A percentile compares a stretch with the other conserved stretches of the same genome.
These are phyloP conservation scores for Psilocybe cubensis DNA, from an alignment of 768 basidiomycete genomes.

Conservation along the genomic window DNA sequence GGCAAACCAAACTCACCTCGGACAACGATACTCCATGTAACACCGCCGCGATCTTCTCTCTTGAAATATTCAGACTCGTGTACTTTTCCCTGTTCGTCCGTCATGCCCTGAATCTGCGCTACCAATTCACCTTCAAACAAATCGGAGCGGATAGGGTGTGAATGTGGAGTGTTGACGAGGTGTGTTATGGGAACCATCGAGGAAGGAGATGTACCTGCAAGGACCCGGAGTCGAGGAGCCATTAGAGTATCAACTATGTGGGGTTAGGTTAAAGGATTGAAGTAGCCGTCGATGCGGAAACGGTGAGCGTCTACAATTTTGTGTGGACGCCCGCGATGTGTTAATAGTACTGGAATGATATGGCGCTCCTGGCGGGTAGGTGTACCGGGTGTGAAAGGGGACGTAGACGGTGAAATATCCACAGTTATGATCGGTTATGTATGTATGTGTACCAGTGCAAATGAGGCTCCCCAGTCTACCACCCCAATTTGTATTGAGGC, in stretches of 20 bases:
- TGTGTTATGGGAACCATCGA: constrained; percentile 59
- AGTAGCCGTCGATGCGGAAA: too few species aligned
- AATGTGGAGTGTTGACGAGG: constrained; percentile 64
- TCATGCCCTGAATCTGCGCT: constrained; percentile 76
- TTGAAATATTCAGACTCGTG: constrained; percentile 71
- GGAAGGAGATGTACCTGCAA: constrained; percentile 68
- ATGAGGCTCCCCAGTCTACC: too few species aligned
- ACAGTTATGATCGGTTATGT: too few species aligned
- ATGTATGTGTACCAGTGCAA: too few species aligned
- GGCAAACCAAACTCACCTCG: constrained; percentile 62
- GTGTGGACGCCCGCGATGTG: too few species aligned
- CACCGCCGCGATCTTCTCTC: constrained; percentile 64
- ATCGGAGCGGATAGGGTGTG: constrained; percentile 59
- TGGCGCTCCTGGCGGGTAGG: too few species aligned
- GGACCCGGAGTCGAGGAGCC: constrained; percentile 67
- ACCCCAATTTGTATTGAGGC: too few species aligned
- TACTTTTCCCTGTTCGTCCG: constrained; percentile 41
- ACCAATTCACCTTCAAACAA: constrained; percentile 77
- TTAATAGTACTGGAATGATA: too few species aligned
- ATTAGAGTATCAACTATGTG: constrained; percentile 22
- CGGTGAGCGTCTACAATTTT: too few species aligned
- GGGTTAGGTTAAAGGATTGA: too few species aligned
- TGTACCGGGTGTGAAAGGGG: too few species aligned
- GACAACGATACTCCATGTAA: constrained; percentile 93
- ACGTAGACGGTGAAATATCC: background rate